Conservation (phyloP, 352 stramenopile species). For the Pythium brassicae region DNA sequence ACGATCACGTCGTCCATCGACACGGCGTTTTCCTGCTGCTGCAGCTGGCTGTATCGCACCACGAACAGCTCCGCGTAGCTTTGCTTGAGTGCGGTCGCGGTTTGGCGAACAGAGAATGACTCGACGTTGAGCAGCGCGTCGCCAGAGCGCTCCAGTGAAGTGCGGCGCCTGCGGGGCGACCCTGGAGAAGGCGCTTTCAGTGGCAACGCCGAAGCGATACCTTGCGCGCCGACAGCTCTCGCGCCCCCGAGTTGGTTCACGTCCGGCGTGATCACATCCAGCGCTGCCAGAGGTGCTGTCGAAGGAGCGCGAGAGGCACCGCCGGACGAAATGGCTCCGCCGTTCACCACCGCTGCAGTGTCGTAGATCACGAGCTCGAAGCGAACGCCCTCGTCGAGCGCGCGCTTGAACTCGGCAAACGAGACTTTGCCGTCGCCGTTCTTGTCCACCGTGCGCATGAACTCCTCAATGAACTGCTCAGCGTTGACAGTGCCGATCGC, state of each 20-base stretch:
- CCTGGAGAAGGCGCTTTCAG: neutral
- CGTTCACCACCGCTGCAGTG: neutral
- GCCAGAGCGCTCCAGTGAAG: conserved; percentile 8
- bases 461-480: conserved; percentile 58
- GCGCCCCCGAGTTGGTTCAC: neutral
- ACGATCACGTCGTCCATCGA: conserved; percentile 61
- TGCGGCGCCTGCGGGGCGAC: neutral
- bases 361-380: conserved; percentile 73
- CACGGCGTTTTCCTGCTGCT: conserved; percentile 17
- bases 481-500: conserved; percentile 44
- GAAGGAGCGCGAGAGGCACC: neutral
- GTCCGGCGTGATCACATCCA: too few species aligned
- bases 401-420: conserved; percentile 79
- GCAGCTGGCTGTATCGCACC: conserved; percentile 21
- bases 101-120: conserved; percentile 42
- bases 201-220: too few species aligned
- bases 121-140: conserved; percentile 39
- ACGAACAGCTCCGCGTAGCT: conserved; percentile 44
- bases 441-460: conserved; percentile 73
- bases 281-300: too few species aligned
- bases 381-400: conserved; percentile 67
- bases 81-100: conserved; percentile 34
- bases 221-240: neutral
- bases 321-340: too few species aligned
- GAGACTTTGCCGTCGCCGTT: conserved; percentile 65